Evolutionary conservation across 2,329 filamentous ascomycete species (phyloP), one percentile per base, ranked within the genome.

Genomic region (Hirsutella minnesotensis): DNA sequence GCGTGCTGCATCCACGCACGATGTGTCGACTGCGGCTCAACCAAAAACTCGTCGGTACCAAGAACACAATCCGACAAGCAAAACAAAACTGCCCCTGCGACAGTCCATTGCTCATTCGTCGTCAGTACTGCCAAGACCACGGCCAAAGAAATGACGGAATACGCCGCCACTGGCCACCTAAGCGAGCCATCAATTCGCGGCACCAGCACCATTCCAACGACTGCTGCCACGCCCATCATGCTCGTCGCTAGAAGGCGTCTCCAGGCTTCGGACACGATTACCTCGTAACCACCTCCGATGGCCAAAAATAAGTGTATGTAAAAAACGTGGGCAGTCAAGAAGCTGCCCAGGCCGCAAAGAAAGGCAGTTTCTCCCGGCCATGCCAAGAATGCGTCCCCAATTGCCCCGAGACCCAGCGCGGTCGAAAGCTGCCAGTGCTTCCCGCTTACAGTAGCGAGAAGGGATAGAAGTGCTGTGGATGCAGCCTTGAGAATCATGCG

Each of bases 341-440:
- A 65, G 50, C 56, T 59, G 7, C 42, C 44, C 1, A 65, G 54
- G 3, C 61, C 61, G 30, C 49, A 41, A 2, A 63, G 50, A 38
- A 63, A 65, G 4, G 52, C 51, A 1, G 30, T 37, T 8, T 63
- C 58, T 34, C 55, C 54, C 15, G 58, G 53, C 56, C 55, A 60
- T 2, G 62, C 56, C 5, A 64, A 55, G 44, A 63, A 62, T 3
- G 57, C 57, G 31, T 64, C 62, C n/a, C 62, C 62, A 5, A 55
- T 12, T 2, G 60, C 49, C 5, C 58, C 56, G 24, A 63, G 51
- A 0, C 50, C 56, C 10, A 62, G 53, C 1, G 60, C 61, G 0
- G 44, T 44, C 1, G 51, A 43, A 1, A 63, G 49, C 3, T 53
- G 52, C 16, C 36, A 39, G 1, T 53, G 49, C 1, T 47, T 47